phyloP scores from a whole-genome alignment of 148 eudicot genomes.

The Vaccinium macrocarpon region DNA sequence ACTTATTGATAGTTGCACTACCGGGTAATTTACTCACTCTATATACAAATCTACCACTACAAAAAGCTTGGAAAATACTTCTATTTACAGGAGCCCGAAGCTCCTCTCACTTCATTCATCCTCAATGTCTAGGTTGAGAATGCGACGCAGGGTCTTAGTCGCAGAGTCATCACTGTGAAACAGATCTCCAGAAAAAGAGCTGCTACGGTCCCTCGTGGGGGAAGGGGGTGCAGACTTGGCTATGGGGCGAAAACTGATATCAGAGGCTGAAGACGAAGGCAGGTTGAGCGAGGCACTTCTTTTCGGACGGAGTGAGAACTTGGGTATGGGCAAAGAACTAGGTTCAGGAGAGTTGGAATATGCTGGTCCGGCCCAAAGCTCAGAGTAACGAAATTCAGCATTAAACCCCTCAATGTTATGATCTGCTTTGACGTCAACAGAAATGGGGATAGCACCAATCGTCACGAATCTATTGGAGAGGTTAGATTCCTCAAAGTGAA shows the following conservation, averaged over 20 bases:
- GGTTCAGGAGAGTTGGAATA: slow-evolving; percentile 92
- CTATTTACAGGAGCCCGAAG: slow-evolving; percentile 42
- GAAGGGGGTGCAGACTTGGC: slow-evolving; percentile 94
- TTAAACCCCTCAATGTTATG: slow-evolving; percentile 22
- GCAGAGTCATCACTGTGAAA: slow-evolving; percentile 61
- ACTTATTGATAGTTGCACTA: slow-evolving; percentile 23
- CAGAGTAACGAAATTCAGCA: slow-evolving; percentile 40
- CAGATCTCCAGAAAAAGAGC: slow-evolving; percentile 29
- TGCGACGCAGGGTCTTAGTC: slow-evolving; percentile 80
- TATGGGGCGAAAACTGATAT: slow-evolving; percentile 44
- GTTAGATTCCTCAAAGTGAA: slow-evolving; percentile 27
- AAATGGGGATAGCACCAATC: slow-evolving; percentile 45
- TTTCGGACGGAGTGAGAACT: slow-evolving; percentile 64
- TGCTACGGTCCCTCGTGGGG: slow-evolving; percentile 48
- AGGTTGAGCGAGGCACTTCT: slow-evolving; percentile 75
- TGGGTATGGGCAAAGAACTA: slow-evolving; percentile 87
- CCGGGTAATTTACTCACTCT: slow-evolving; percentile 32
- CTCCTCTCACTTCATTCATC: slow-evolving; percentile 52
- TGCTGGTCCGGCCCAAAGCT: slow-evolving; percentile 91
- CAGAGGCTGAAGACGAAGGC: slow-evolving; percentile 45
- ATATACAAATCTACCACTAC: slow-evolving; percentile 43
- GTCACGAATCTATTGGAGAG: slow-evolving; percentile 22
- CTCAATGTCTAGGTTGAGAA: slow-evolving; percentile 79
- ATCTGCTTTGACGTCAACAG: slow-evolving; percentile 37
- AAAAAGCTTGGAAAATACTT: slow-evolving; percentile 19